Percentiles rank a stretch among this genome's conserved stretches.
These are phyloP conservation scores for Bretschneidera sinensis DNA, from an alignment of 345 rosid species.

Conservation along the genomic window DNA sequence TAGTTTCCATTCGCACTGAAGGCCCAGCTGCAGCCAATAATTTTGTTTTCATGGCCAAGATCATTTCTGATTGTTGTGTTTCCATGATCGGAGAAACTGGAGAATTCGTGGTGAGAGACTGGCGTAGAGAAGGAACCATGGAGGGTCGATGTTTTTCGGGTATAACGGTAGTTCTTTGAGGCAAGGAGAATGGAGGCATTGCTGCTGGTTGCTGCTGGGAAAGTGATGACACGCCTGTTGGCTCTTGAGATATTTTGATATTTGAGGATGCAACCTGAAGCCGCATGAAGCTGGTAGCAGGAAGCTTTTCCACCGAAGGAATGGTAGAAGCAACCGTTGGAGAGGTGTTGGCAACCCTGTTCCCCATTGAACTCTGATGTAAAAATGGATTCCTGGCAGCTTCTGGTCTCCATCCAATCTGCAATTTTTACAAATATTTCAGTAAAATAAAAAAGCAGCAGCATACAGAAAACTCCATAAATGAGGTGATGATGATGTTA, in stretches of 20 bases:
- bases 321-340: slow-evolving; percentile 4
- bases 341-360: slow-evolving; percentile 20
- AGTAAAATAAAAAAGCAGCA: background rate
- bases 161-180: slow-evolving; percentile 17
- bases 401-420: slow-evolving; percentile 69
- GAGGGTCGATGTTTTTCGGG: slow-evolving; percentile 27
- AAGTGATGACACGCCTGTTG: slow-evolving; percentile 21
- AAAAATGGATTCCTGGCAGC: slow-evolving; percentile 57
- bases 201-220: slow-evolving; percentile 37
- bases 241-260: slow-evolving; percentile 29
- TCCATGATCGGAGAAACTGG: slow-evolving; percentile 7
- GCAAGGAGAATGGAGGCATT: slow-evolving; percentile 22
- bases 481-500: too few relatives aligned
- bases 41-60: slow-evolving; percentile 16
- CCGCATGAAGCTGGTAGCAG: slow-evolving; percentile 9
- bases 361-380: slow-evolving; percentile 35
- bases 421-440: slow-evolving; percentile 26
- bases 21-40: slow-evolving; percentile 18
- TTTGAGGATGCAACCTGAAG: slow-evolving; percentile 23
- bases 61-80: slow-evolving; percentile 13
- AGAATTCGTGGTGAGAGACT: slow-evolving; percentile 16
- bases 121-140: slow-evolving; percentile 15
- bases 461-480: background rate
- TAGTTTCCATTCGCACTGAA: slow-evolving; percentile 17
- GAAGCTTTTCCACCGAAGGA: slow-evolving; percentile 10